A percentile compares a stretch with the other conserved stretches of the same genome.
Evolutionary conservation across 2,329 filamentous ascomycete genomes (phyloP).

Genomic region (Colletotrichum tamarilloi): DNA sequence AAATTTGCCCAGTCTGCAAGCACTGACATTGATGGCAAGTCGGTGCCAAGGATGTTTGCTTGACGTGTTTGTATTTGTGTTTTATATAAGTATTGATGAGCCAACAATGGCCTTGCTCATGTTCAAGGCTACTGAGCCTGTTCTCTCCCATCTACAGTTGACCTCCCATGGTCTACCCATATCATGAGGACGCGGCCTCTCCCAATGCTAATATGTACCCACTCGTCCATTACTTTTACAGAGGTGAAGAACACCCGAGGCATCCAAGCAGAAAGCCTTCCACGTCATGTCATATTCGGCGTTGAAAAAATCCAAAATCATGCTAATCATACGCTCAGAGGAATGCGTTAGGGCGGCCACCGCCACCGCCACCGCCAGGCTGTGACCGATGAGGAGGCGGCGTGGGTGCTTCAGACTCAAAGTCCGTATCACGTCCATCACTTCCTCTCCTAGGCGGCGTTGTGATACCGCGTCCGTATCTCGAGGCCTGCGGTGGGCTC

Average conservation of each 20-base stretch:
- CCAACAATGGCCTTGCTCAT: constrained; percentile 9
- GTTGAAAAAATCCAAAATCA: constrained; percentile 34
- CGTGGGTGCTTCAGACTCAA: constrained; percentile 31
- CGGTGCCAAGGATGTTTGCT: not conserved
- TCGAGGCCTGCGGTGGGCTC: constrained; percentile 39
- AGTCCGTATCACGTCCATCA: constrained; percentile 37
- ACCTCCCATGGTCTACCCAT: constrained; percentile 13
- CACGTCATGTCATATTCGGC: constrained; percentile 15
- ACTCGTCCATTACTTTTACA: constrained; percentile 34
- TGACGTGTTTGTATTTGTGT: constrained; percentile 27
- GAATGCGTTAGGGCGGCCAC: constrained; percentile 21
- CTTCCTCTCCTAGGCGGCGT: constrained; percentile 47
- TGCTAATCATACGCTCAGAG: constrained; percentile 32
- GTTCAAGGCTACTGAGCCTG: constrained; percentile 10
- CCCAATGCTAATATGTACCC: constrained; percentile 17
- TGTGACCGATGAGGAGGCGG: constrained; percentile 29
- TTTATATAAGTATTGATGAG: constrained; percentile 12
- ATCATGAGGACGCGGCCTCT: not conserved
- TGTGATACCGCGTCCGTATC: constrained; percentile 57
- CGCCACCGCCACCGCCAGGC: constrained; percentile 11
- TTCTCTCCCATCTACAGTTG: constrained; percentile 20
- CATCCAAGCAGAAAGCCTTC: constrained; percentile 6
- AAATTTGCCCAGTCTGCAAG: not conserved
- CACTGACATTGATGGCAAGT: not conserved
- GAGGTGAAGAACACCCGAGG: constrained; percentile 17